Base-by-base conservation (phyloP, 2,329 filamentous ascomycete species). In the Paraphaeosphaeria sporulosa region DNA sequence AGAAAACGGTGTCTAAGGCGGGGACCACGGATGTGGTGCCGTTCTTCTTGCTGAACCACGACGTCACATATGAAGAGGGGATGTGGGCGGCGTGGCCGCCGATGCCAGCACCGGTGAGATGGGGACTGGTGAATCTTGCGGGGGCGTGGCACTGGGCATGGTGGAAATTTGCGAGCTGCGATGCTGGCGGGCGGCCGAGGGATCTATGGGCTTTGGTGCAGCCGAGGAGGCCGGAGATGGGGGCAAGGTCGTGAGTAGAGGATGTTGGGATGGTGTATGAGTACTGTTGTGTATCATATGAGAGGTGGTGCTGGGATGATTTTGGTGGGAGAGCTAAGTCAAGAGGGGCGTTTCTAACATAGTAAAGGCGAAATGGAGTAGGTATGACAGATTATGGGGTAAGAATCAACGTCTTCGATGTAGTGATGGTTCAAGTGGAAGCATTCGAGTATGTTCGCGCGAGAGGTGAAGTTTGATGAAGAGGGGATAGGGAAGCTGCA, bases 111-210 rank as follows among this genome's bases (percentile, higher is more conserved):
- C 83, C 85, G 3, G 81, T 89, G 60, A 81, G 83, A 57, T 90
- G 86, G 86, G 83, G 83, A 0, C 67, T 90, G 62, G 80, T 85
- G 38, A 89, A 88, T 66, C 73, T 89, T 46, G 86, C 80, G 1
- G 87, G 86, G 1, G 80, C 84, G 38, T 84, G 82, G 75, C 81
- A 89, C 65, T 82, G 81, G 38, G 79, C 81, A 2, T 85, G 84
- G 82, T 90, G 88, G 87, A 87, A 83, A 77, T 90, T 89, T 79
- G 81, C 86, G 34, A 89, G 87, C 68, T 90, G 87, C 67, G 83
- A 87, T 67, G 75, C 79, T 4, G 70, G 76, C 0, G 87, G 87
- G 2, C 75, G 77, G 69, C 86, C 84, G 46, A 83, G 82, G 72
- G 80, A 84, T 71, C 67, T 89, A 63, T 85, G 85, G 67, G 85